Conservation (phyloP, 2,329 filamentous ascomycete genomes). For the Colletotrichum sp. region DNA sequence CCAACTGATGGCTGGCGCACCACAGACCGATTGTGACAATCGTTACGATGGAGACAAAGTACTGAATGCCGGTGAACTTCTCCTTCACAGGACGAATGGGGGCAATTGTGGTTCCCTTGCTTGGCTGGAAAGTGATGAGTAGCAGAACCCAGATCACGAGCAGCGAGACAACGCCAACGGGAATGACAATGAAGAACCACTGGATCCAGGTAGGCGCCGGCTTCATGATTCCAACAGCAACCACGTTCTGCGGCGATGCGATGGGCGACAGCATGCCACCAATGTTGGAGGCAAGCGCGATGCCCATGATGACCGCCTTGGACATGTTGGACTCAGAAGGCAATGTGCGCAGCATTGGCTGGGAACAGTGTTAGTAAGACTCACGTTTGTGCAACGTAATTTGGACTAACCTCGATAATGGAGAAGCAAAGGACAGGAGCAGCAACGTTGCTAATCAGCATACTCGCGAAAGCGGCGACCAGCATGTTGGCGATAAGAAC, state of each 20-base stretch:
- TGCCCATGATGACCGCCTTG: slow-evolving; percentile 93
- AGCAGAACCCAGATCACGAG: slow-evolving; percentile 88
- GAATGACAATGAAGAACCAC: slow-evolving; percentile 97
- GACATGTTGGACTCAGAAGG: slow-evolving; percentile 91
- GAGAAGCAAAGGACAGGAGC: slow-evolving; percentile 97
- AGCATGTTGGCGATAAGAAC: slow-evolving; percentile 99
- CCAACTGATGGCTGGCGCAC: slow-evolving; percentile 91
- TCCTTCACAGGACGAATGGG: slow-evolving; percentile 91
- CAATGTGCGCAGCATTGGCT: slow-evolving; percentile 93
- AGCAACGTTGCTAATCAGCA: slow-evolving; percentile 99
- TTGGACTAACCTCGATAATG: slow-evolving; percentile 81
- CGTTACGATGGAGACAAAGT: slow-evolving; percentile 88
- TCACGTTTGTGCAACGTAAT: neutral
- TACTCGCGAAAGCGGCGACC: slow-evolving; percentile 94
- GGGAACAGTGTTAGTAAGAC: slow-evolving; percentile 13
- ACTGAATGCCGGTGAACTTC: slow-evolving; percentile 85
- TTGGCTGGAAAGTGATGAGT: slow-evolving; percentile 83
- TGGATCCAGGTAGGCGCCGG: slow-evolving; percentile 90
- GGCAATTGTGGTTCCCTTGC: slow-evolving; percentile 85
- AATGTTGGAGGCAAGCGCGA: slow-evolving; percentile 93
- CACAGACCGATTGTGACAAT: slow-evolving; percentile 85
- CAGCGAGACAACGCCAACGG: slow-evolving; percentile 89
- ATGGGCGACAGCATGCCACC: slow-evolving; percentile 97
- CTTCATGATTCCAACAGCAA: slow-evolving; percentile 94
- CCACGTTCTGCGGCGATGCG: slow-evolving; percentile 95